Conservation (phyloP, 179 eudicot species). For the Spergularia azorica region DNA sequence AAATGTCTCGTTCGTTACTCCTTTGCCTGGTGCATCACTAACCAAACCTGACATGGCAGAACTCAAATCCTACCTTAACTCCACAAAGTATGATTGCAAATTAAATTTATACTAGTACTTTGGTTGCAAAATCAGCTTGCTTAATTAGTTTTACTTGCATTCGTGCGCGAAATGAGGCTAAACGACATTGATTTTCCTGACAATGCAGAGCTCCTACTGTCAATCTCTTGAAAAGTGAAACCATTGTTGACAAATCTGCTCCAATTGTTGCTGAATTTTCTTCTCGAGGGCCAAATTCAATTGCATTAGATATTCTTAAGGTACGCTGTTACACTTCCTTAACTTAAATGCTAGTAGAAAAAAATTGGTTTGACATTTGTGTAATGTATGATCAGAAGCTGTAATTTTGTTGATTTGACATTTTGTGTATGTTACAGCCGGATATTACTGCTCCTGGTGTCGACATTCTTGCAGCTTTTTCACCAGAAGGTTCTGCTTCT, state of each 20-base stretch:
- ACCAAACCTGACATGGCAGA: conserved; percentile 7
- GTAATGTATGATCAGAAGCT: neutral
- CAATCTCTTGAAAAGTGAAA: conserved; percentile 30
- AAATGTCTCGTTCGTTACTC: conserved; percentile 20
- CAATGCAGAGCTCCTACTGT: conserved; percentile 17
- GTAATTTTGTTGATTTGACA: no score
- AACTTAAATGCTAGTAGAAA: no score
- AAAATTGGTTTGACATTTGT: no score
- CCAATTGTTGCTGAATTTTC: conserved; percentile 54
- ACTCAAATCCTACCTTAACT: conserved; percentile 31
- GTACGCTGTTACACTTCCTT: conserved; percentile 9
- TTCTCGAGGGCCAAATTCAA: conserved; percentile 46
- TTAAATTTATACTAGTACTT: no score
- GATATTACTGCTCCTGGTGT: conserved; percentile 38
- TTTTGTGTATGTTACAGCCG: conserved; percentile 27
- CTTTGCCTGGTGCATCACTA: conserved; percentile 34
- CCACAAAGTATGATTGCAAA: conserved; percentile 27
- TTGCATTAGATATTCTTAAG: conserved; percentile 49
- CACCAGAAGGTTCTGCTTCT: conserved; percentile 2
- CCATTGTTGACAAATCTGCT: conserved; percentile 30
- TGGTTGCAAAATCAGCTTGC: no score
- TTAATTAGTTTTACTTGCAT: no score
- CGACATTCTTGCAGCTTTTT: conserved; percentile 33
- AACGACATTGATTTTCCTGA: neutral
- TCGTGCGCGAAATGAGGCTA: neutral